Conservation (phyloP, 345 rosid genomes). For the Psidium friedrichsthalianum region DNA sequence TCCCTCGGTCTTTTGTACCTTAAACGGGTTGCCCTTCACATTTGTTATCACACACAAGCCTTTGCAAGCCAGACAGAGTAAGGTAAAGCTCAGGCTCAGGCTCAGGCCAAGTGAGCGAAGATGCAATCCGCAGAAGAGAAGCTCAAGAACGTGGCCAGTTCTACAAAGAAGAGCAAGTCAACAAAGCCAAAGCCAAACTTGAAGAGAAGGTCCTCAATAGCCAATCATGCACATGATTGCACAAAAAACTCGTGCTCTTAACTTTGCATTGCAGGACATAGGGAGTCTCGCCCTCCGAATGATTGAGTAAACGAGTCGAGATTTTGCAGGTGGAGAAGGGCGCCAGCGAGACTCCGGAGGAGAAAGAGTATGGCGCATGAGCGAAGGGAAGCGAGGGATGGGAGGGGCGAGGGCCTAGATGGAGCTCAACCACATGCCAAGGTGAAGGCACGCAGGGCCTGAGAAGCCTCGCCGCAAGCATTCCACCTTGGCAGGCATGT, state of each 20-base stretch:
- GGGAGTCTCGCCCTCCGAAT: neutral
- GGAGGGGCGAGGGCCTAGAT: constrained; percentile 56
- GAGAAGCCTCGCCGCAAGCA: constrained; percentile 20
- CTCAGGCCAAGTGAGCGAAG: neutral
- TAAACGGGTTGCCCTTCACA: neutral
- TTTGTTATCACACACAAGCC: neutral
- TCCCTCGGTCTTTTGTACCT: neutral
- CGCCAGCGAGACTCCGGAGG: constrained; percentile 39
- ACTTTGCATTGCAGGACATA: neutral
- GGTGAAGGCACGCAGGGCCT: constrained; percentile 41
- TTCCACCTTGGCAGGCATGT: neutral
- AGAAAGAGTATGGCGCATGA: constrained; percentile 50
- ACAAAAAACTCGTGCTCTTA: neutral
- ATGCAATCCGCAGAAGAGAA: constrained; percentile 59
- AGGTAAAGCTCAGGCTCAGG: neutral
- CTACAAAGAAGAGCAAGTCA: constrained; percentile 49
- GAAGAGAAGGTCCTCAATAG: constrained; percentile 32
- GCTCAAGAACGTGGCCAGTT: constrained; percentile 52
- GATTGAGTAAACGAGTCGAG: neutral
- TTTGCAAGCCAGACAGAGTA: neutral
- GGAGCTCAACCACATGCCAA: constrained; percentile 60
- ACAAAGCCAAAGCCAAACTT: constrained; percentile 37
- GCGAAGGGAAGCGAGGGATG: constrained; percentile 43
- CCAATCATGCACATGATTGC: neutral
- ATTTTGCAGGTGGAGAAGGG: constrained; percentile 34